Base-by-base conservation (phyloP, 495 filamentous ascomycete genomes). In the Lasiosphaeriaceae sp. region DNA sequence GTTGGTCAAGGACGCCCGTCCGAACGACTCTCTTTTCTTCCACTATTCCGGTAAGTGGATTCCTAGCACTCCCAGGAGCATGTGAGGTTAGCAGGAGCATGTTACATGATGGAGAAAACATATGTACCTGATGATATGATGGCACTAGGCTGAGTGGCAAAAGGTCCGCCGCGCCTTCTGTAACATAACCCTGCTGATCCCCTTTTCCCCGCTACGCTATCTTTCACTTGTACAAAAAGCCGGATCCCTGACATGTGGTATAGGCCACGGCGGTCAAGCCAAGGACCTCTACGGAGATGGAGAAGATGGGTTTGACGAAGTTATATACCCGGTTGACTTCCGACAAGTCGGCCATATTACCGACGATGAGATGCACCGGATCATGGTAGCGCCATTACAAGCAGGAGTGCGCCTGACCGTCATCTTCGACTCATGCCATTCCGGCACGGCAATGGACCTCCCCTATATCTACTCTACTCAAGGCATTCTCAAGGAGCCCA, bases 361-460 rank as follows among this genome's bases (percentile, higher is more conserved):
- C 56, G 94, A 98, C 69, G 94, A 98, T 64, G 94, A 98, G 75
- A 96, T 98, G 91, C 94, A 98, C 70, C 81, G 88, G 52, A 96
- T 97, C 70, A 94, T 97, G 91, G 94, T 98, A 49, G 76, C 75
- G 46, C 84, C 90, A 9, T 77, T 98, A 14, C 81, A 81, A 60
- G 81, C 89, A 11, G 94, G 94, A 55, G 93, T 96, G 21, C 86
- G 94, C 26, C 78, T 98, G 50, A 98, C 94, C 1, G 94, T 93
- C 45, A 97, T 98, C 70, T 98, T 98, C 77, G 94, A 98, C 74
- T 96, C 92, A 12, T 98, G 94, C 77, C 94, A 98, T 74, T 96
- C 92, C 2, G 94, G 94, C 59, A 96, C 94, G 8, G 94, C 92
- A 7, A 80, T 98, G 62, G 94, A 98, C 68, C 82, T 98, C 23